Conservation (phyloP, 306 rosid species). For the Castanea sativa region DNA sequence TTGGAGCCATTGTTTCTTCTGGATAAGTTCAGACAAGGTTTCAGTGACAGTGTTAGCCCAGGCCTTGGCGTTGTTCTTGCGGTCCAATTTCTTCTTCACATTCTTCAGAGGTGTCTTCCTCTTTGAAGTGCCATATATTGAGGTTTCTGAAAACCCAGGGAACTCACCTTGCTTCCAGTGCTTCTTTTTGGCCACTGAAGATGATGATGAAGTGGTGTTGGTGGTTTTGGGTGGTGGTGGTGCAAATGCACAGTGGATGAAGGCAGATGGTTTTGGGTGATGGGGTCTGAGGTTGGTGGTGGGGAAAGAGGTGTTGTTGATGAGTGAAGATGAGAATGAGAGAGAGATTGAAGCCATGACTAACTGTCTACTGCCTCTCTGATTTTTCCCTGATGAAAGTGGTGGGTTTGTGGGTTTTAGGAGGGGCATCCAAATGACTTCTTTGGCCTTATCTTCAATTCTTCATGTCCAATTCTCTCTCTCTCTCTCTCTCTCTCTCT, state of each 20-base stretch:
- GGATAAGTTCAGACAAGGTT: conserved; percentile 58
- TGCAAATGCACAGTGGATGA: conserved; percentile 47
- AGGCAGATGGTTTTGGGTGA: conserved; percentile 14
- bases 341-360: conserved; percentile 62
- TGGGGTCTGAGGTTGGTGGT: conserved; percentile 21
- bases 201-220: conserved; percentile 10
- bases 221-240: conserved; percentile 22
- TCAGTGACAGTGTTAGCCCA: conserved; percentile 96
- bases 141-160: conserved; percentile 59
- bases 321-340: conserved; percentile 63
- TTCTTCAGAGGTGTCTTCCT: conserved; percentile 66
- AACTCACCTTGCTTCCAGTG: conserved; percentile 88
- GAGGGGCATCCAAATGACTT: neutral
- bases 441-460: neutral
- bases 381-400: too few species aligned
- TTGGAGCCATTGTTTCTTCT: conserved; percentile 88
- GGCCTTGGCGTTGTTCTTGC: conserved; percentile 66
- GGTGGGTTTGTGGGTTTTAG: neutral
- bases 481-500: too few species aligned
- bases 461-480: too few species aligned
- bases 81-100: conserved; percentile 75
- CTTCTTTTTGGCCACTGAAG: conserved; percentile 47
- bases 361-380: neutral
- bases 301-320: conserved; percentile 20
- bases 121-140: conserved; percentile 31